Conservation (phyloP, 2,329 filamentous ascomycete genomes). For the Aspergillus sp. region DNA sequence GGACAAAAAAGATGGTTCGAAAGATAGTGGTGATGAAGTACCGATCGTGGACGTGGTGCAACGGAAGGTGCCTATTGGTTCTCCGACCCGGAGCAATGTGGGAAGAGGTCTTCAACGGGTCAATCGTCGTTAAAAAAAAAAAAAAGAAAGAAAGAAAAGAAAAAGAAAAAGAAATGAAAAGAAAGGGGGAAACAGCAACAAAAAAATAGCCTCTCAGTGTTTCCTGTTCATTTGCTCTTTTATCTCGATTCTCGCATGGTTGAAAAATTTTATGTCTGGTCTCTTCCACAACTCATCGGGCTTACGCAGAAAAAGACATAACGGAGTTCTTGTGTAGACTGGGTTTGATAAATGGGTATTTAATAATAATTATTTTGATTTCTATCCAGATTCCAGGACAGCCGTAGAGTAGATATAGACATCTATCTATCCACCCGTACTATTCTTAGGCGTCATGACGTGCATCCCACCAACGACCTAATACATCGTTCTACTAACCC, state of each 20-base stretch:
- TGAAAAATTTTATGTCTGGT: too few relatives aligned
- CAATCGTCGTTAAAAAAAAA: conserved; percentile 14
- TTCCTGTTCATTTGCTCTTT: neutral
- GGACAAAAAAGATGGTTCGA: conserved; percentile 13
- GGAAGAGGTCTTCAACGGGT: conserved; percentile 10
- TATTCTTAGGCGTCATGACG: neutral
- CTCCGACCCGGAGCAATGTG: conserved; percentile 9
- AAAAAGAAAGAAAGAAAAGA: too few relatives aligned
- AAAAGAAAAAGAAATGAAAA: too few relatives aligned
- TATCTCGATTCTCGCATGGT: too few relatives aligned
- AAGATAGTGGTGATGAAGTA: conserved; percentile 26
- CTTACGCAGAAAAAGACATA: conserved; percentile 2
- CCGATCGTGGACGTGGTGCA: conserved; percentile 27
- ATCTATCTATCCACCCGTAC: neutral
- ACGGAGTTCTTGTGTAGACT: conserved; percentile 4
- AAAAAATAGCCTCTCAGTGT: conserved; percentile 1
- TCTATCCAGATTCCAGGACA: too few relatives aligned
- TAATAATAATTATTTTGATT: neutral
- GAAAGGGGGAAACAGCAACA: too few relatives aligned
- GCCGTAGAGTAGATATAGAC: neutral
- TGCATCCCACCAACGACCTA: too few relatives aligned
- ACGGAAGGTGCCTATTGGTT: conserved; percentile 17
- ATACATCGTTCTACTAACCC: too few relatives aligned
- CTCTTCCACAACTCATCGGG: too few relatives aligned
- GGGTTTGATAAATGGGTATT: neutral